Percentiles rank a stretch among this genome's conserved stretches.
Conservation (phyloP, 495 filamentous ascomycete genomes). For the Xylaria castorea region DNA sequence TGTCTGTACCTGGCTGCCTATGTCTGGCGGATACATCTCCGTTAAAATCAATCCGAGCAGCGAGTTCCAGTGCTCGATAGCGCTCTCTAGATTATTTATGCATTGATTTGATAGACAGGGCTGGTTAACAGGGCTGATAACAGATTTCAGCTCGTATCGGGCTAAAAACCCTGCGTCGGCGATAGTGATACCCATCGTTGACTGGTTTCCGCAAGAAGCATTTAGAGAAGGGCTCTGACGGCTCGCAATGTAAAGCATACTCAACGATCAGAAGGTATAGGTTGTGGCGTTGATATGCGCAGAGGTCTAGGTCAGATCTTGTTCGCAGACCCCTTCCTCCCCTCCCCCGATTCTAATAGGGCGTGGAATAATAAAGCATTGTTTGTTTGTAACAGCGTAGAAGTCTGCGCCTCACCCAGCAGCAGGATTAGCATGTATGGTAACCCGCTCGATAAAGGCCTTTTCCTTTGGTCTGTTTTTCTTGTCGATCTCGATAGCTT, state of each 20-base stretch:
- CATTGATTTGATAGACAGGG: neutral
- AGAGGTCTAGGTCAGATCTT: neutral
- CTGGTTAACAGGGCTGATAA: neutral
- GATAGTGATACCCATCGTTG: neutral
- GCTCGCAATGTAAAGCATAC: neutral
- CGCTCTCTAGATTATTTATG: neutral
- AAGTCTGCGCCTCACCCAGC: conserved; percentile 62
- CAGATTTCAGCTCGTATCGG: neutral
- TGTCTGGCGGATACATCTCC: neutral
- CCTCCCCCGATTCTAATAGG: neutral
- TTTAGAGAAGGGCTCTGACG: neutral
- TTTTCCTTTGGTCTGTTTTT: conserved; percentile 82
- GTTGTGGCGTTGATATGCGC: neutral
- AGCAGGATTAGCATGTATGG: conserved; percentile 93
- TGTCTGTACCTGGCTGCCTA: neutral
- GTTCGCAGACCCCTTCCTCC: neutral
- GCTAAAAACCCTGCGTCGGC: neutral
- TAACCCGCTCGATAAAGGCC: conserved; percentile 74
- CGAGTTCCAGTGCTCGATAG: neutral
- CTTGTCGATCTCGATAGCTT: conserved; percentile 83
- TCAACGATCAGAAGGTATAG: neutral
- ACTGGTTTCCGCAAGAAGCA: neutral
- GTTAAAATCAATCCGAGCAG: neutral
- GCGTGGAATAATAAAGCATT: neutral
- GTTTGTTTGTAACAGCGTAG: neutral